Evolutionary conservation across 2,329 filamentous ascomycete genomes (phyloP).

Genomic region (Trichophyton mentagrophytes): DNA sequence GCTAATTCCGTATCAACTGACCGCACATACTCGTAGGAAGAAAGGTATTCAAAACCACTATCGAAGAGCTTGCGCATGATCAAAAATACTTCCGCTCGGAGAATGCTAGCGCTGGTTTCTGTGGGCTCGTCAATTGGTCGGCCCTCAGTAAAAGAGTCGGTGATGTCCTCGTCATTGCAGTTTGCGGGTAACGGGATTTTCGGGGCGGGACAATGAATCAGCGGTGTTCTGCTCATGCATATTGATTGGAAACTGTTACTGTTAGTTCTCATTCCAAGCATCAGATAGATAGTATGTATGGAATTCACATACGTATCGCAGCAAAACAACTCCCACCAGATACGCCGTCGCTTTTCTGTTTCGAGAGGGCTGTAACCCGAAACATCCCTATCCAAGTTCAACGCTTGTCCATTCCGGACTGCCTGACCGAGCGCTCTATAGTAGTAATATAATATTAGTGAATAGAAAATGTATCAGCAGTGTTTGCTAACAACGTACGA

Average conservation of each 20-base stretch:
- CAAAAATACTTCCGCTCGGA: conserved; percentile 15
- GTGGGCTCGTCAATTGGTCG: conserved; percentile 16
- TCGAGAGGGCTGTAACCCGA: conserved; percentile 13
- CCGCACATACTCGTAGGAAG: conserved; percentile 16
- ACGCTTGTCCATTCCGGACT: conserved; percentile 17
- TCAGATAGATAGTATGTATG: not conserved
- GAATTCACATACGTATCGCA: conserved; percentile 17
- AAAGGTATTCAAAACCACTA: conserved; percentile 13
- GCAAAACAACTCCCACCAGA: conserved; percentile 19
- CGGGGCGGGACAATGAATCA: conserved; percentile 16
- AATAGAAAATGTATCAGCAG: not conserved
- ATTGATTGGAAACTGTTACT: conserved; percentile 19
- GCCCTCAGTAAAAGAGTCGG: conserved; percentile 12
- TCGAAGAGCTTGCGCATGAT: conserved; percentile 15
- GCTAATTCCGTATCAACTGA: conserved; percentile 17
- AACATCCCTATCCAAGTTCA: conserved; percentile 16
- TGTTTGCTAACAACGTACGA: conserved; percentile 16
- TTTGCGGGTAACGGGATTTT: conserved; percentile 18
- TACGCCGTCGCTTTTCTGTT: conserved; percentile 16
- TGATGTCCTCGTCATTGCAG: conserved; percentile 18
- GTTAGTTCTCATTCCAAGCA: not conserved
- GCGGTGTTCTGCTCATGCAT: conserved; percentile 17
- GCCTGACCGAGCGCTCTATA: conserved; percentile 16
- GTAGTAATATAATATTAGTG: not conserved
- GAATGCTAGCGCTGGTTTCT: conserved; percentile 16